These are phyloP conservation scores for Trypanosomatidae sp. DNA, from an alignment of 208 protist species.

Conservation along the genomic window DNA sequence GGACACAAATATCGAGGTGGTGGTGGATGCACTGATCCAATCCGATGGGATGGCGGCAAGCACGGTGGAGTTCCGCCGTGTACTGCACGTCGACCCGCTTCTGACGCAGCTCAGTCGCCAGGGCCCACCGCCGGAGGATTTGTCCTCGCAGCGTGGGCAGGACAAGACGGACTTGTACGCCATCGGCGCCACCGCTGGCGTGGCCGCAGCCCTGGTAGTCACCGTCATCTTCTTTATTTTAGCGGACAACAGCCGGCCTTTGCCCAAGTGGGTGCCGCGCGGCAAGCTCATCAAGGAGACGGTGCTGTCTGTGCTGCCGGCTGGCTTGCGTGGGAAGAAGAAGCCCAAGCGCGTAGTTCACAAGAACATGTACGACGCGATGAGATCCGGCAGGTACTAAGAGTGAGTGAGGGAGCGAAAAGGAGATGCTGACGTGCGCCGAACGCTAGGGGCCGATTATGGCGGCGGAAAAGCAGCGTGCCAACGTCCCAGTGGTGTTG, in stretches of 20 bases:
- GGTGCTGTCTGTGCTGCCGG: slow-evolving; percentile 63
- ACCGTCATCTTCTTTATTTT: slow-evolving; percentile 70
- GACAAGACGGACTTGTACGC: slow-evolving; percentile 53
- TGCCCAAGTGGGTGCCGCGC: slow-evolving; percentile 82
- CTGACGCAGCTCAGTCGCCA: slow-evolving; percentile 75
- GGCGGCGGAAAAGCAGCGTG: background rate
- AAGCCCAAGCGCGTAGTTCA: slow-evolving; percentile 59
- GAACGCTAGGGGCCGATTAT: background rate
- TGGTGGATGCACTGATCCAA: slow-evolving; percentile 49
- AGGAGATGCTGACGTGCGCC: background rate
- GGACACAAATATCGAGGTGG: slow-evolving; percentile 58
- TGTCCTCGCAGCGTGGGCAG: slow-evolving; percentile 1
- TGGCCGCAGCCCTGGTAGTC: slow-evolving; percentile 54
- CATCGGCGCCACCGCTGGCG: slow-evolving; percentile 48
- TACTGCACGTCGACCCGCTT: slow-evolving; percentile 70
- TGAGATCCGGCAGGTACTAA: slow-evolving; percentile 77
- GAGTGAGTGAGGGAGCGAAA: background rate
- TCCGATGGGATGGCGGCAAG: slow-evolving; percentile 20
- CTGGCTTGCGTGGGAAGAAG: slow-evolving; percentile 43
- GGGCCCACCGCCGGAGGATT: slow-evolving; percentile 30
- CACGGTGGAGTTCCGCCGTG: slow-evolving; percentile 52
- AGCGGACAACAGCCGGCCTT: slow-evolving; percentile 76
- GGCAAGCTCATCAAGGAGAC: slow-evolving; percentile 83
- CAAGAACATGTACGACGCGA: slow-evolving; percentile 86
- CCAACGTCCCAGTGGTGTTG: background rate